Evolutionary conservation across 2,329 filamentous ascomycete species (phyloP), one percentile per base, ranked within the genome.

Genomic region (Metarhizium brunneum): DNA sequence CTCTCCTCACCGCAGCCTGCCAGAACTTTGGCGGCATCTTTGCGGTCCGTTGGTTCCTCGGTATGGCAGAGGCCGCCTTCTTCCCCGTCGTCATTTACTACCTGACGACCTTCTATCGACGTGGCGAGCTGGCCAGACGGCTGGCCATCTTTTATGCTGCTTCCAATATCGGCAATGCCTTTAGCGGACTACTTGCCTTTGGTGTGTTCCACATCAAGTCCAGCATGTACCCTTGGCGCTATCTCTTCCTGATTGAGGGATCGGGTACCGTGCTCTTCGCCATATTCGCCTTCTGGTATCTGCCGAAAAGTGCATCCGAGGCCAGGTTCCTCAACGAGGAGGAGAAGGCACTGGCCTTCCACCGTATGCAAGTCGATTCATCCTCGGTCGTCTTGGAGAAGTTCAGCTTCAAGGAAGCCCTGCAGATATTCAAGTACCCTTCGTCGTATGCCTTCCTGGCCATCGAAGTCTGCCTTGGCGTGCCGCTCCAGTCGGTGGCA

Each of bases 301-400:
- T 92, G 1, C 88, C 88, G 0, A 75, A 70, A 54, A 85, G 79
- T 50, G 84, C 85, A 0, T 76, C 80, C 40, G 77, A 84, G 59
- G 86, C 86, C 1, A 74, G 68, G 1, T 91, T 91, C 63, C 74
- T 91, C 20, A 83, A 69, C 56, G 74, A 80, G 2, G 81, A 84
- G 2, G 86, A 92, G 66, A 86, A 83, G 63, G 73, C 76, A 8
- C 77, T 91, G 0, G 88, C 87, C 3, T 85, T 83, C 63, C 81
- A 84, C 63, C 84, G 88, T n/a, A 87, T 91, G 59, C 85, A 87
- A 59, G 78, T 89, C 53, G 88, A 92, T 66, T 86, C 82, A 6
- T 90, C 86, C 2, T 82, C 86, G 0, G 73, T 75, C 16, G 80
- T 83, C 30, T 73, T 76, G 42, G 78, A 83, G 63, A 65, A 75